Evolutionary conservation across 139 green algal species (phyloP), one percentile per base, ranked within the genome.

Genomic region (Pycnococcus provasolii): DNA sequence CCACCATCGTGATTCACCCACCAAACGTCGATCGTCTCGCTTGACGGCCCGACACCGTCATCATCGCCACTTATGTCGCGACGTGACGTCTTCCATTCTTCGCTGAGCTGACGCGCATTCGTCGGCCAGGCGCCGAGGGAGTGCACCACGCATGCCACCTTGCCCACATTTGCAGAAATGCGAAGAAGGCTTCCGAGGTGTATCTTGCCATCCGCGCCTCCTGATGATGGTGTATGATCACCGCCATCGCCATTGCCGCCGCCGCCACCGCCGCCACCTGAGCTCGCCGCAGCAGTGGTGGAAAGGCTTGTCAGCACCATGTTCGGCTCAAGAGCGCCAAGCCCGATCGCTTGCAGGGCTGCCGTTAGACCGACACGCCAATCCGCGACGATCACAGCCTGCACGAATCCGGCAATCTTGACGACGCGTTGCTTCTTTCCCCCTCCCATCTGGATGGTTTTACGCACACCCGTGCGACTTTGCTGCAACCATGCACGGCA

Each of bases 1-100:
- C 70, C 70, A 37, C 70, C 70, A 44, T 76, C 70, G 63, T 76
- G 63, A 13, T 72, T 37, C 6, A 76, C 55, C 70, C 70, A 76
- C 62, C 64, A 76, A 3, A 70, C 46, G 57, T 76, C 70, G 40
- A 76, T 71, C 9, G 13, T 53, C 3, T 52, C 61, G 40, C 4
- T 59, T 15, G 9, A 8, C 43, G 4, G 5, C 3, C 55, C 48
- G 42, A 8, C 3, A 42, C 11, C 2, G 3, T 59, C 4, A 4
- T 8, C 9, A 6, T 57, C 58, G 58, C 61, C 67, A n/a, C 45
- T 39, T 26, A 26, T 26, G 26, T 26, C 26, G 26, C 26, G 26
- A 26, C 26, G 26, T 26, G 26, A 26, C 26, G 26, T 26, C 26
- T 26, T 26, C 26, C 26, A 26, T 26, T 26, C 26, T 26, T 26